Percentiles rank a stretch among this genome's conserved stretches.
These are phyloP conservation scores for Pseudogymnoascus sp. DNA, from an alignment of 2,329 filamentous ascomycete species.

Conservation along the genomic window DNA sequence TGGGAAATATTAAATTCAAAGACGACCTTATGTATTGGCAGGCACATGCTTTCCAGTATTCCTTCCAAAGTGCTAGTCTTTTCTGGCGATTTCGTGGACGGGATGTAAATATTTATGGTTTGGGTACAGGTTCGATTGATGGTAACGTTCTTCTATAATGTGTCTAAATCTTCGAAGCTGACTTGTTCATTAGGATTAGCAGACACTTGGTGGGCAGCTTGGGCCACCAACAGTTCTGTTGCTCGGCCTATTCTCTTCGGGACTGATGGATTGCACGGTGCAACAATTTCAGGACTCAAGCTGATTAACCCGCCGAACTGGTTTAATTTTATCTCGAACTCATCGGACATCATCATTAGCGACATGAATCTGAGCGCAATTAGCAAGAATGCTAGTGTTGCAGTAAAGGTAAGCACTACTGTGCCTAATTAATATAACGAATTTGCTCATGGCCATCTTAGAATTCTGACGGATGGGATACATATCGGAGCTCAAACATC, in stretches of 20 bases:
- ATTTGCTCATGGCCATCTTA: constrained; percentile 30
- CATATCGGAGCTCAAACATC: constrained; percentile 48
- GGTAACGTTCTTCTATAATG: constrained; percentile 43
- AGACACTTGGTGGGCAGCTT: constrained; percentile 38
- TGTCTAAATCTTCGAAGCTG: constrained; percentile 29
- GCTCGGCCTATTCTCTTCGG: constrained; percentile 47
- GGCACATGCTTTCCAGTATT: constrained; percentile 43
- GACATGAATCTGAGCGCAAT: constrained; percentile 42
- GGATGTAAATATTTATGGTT: constrained; percentile 51
- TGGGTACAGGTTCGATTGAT: constrained; percentile 39
- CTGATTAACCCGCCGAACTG: constrained; percentile 47
- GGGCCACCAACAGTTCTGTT: constrained; percentile 40
- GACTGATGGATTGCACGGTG: constrained; percentile 40
- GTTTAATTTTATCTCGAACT: constrained; percentile 43
- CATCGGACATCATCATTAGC: constrained; percentile 42
- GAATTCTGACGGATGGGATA: constrained; percentile 57
- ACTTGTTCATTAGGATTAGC: background rate
- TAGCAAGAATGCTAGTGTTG: constrained; percentile 36
- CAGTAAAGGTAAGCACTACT: constrained; percentile 37
- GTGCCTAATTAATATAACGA: constrained; percentile 26
- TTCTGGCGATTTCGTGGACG: constrained; percentile 50
- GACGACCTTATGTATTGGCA: constrained; percentile 52
- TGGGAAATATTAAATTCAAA: constrained; percentile 33
- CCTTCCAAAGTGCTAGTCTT: constrained; percentile 47
- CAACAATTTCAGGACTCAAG: constrained; percentile 41